These are phyloP conservation scores for Euphorbia pulcherrima DNA, from an alignment of 345 rosid genomes.

Conservation along the genomic window DNA sequence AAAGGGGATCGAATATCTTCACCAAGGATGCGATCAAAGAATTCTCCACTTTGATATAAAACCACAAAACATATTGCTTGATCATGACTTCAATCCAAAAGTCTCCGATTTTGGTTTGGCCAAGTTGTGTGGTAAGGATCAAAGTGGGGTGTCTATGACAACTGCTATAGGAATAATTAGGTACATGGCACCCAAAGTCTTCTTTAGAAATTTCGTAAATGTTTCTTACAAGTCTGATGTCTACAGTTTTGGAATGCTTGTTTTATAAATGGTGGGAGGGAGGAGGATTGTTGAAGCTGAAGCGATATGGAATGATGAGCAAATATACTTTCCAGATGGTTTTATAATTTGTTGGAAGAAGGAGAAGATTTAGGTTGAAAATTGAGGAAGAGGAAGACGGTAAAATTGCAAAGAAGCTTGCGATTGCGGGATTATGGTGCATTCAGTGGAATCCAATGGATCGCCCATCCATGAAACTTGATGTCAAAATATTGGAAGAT, in stretches of 20 bases:
- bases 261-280: constrained; percentile 13
- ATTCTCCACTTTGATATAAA: constrained; percentile 11
- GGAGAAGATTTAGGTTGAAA: constrained; percentile 11
- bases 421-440: constrained; percentile 9
- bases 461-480: constrained; percentile 8
- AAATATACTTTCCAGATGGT: constrained; percentile 14
- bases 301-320: neutral
- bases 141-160: constrained; percentile 12
- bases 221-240: constrained; percentile 12
- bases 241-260: constrained; percentile 11
- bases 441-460: constrained; percentile 11
- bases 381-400: constrained; percentile 1
- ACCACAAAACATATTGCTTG: constrained; percentile 7
- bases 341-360: constrained; percentile 7
- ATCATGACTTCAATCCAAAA: constrained; percentile 10
- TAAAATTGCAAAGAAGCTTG: constrained; percentile 9
- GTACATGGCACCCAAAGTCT: constrained; percentile 15
- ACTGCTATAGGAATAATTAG: constrained; percentile 9
- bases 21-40: constrained; percentile 11
- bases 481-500: constrained; percentile 5
- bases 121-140: constrained; percentile 12
- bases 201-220: constrained; percentile 12
- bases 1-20: constrained; percentile 12
- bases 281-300: neutral
- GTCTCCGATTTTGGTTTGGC: constrained; percentile 13